Percentiles rank a stretch among this genome's conserved stretches.
Evolutionary conservation across 2,329 filamentous ascomycete species (phyloP).

Genomic region (Pseudofabraea citricarpa): DNA sequence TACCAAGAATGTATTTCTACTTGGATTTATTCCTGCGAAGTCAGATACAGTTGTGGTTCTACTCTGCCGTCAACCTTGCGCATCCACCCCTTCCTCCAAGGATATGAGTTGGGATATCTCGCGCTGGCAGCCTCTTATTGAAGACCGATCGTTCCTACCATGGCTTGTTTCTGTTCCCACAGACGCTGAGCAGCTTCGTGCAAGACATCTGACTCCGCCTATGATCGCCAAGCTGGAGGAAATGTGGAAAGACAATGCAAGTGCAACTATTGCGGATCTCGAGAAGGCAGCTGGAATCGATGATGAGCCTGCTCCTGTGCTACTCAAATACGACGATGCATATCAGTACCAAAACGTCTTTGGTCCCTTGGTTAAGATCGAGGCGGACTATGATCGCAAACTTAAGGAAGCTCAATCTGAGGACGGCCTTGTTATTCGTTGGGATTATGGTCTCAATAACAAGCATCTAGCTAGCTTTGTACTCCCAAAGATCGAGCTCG

Average conservation of each 20-base stretch:
- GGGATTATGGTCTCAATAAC: constrained; percentile 94
- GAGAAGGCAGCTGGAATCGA: constrained; percentile 90
- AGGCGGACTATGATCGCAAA: constrained; percentile 98
- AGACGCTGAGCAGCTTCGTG: constrained; percentile 93
- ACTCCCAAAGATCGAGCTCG: constrained; percentile 92
- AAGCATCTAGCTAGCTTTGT: constrained; percentile 96
- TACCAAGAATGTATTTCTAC: constrained; percentile 96
- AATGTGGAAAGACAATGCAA: constrained; percentile 95
- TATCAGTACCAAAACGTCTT: constrained; percentile 99
- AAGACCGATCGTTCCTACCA: constrained; percentile 88
- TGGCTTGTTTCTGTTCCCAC: constrained; percentile 90
- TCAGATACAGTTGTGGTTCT: constrained; percentile 97
- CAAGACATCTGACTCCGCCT: constrained; percentile 85
- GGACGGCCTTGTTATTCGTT: constrained; percentile 88
- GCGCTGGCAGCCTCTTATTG: constrained; percentile 94
- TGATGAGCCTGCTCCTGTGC: constrained; percentile 88
- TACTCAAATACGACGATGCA: constrained; percentile 92
- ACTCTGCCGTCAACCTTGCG: constrained; percentile 93
- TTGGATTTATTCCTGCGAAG: constrained; percentile 97
- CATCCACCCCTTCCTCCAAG: constrained; percentile 89
- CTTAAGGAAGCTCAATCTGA: constrained; percentile 97
- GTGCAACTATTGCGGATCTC: constrained; percentile 82
- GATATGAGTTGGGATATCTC: constrained; percentile 99
- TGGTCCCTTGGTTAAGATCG: constrained; percentile 95
- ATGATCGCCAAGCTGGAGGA: constrained; percentile 96